These are phyloP conservation scores for Heimioporus sp. DNA, from an alignment of 768 basidiomycete species.

Conservation along the genomic window DNA sequence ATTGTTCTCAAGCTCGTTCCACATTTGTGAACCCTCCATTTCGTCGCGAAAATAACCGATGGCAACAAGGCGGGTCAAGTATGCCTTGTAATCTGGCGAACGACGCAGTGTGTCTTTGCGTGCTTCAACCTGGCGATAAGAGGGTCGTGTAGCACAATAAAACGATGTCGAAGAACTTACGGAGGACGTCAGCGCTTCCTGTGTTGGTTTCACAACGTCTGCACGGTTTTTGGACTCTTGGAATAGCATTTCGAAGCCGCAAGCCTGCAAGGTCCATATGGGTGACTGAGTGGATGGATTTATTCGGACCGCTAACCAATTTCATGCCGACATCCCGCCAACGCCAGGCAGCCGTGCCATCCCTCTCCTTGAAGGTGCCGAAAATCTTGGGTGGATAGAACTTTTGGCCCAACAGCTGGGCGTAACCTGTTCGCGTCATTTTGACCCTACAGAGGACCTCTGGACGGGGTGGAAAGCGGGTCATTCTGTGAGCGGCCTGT, in stretches of 20 bases:
- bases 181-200: slow-evolving; percentile 43
- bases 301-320: slow-evolving; percentile 51
- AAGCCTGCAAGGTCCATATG: slow-evolving; percentile 52
- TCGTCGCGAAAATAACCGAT: slow-evolving; percentile 80
- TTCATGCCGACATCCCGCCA: slow-evolving; percentile 92
- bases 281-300: not conserved
- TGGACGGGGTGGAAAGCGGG: slow-evolving; percentile 79
- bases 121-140: slow-evolving; percentile 49
- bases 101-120: slow-evolving; percentile 65
- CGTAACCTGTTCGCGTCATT: slow-evolving; percentile 91
- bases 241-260: slow-evolving; percentile 97
- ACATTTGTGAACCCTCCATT: slow-evolving; percentile 70
- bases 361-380: slow-evolving; percentile 63
- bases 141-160: not conserved
- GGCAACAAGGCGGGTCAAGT: slow-evolving; percentile 61
- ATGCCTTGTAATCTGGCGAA: slow-evolving; percentile 66
- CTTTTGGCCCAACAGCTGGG: slow-evolving; percentile 87
- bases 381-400: slow-evolving; percentile 92
- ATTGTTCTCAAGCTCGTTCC: slow-evolving; percentile 70
- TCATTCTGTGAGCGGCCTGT: slow-evolving; percentile 88
- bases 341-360: slow-evolving; percentile 67
- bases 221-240: slow-evolving; percentile 72
- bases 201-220: slow-evolving; percentile 33
- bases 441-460: slow-evolving; percentile 58
- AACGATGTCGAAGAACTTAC: slow-evolving; percentile 34